Base-by-base conservation (phyloP, 495 filamentous ascomycete species). In the Aspergillus asperescens region DNA sequence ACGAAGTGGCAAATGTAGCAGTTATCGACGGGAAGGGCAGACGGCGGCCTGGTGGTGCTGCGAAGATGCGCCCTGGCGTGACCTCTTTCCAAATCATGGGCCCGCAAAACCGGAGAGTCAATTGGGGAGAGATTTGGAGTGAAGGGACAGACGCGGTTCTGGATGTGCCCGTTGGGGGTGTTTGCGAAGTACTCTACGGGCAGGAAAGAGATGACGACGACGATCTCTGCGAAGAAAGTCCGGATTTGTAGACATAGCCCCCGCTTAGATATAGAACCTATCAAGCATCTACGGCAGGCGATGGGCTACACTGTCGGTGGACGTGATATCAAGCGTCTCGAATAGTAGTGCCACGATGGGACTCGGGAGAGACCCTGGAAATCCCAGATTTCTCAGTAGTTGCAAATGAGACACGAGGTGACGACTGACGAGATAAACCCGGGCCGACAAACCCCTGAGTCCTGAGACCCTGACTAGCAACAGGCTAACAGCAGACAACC, bases 71-170 rank as follows among this genome's bases (percentile, higher is more conserved):
- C 20, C 70, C 73, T 1, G 71, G 73, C 8, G 72, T 70, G 16
- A 73, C 71, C 5, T 73, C 68, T 4, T 77, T 69, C 53, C 75
- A 79, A 43, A 69, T 74, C 42, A 73, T 71, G 63, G 72, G 70
- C 8, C 69, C 74, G 19, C 74, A 77, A 52, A 74, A 72, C 38
- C 75, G 72, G 52, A 76, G 76, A 57, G 68, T 75, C 41, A 78
- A 66, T 52, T 98, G 93, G 93, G 81, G 74, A 58, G 77, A 72
- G 43, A 73, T 92, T 7, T 98, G 93, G 93, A 87, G 80, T 63
- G 83, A 88, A 57, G 90, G 94, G 25, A 99, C 94, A 1, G 93
- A 99, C 77, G 93, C 90, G 10, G 92, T 96, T 5, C 88, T 97
- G 88, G 93, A 99, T 77, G 82, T 99, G 16, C 93, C 93, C 6